Conservation (phyloP, 495 filamentous ascomycete species). For the Talaromyces proteolyticus region DNA sequence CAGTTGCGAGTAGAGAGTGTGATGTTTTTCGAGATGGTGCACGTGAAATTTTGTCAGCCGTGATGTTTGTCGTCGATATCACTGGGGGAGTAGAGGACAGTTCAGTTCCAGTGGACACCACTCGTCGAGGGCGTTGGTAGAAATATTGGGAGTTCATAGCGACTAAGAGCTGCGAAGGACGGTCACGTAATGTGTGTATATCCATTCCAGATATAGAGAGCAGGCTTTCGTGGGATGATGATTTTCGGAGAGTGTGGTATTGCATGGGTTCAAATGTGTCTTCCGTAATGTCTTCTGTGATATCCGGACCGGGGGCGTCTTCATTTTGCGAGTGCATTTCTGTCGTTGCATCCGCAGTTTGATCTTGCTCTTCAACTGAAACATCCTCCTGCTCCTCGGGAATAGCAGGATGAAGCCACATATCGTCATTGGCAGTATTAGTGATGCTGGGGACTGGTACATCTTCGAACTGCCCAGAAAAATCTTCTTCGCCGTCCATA, state of each 20-base stretch:
- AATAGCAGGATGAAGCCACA: slow-evolving; percentile 25
- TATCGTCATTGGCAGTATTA: slow-evolving; percentile 10
- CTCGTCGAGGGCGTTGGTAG: slow-evolving; percentile 25
- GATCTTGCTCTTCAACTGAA: not conserved
- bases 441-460: slow-evolving; percentile 6
- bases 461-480: slow-evolving; percentile 17
- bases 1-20: slow-evolving; percentile 31
- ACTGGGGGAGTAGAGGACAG: slow-evolving; percentile 34
- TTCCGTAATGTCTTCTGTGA: slow-evolving; percentile 17
- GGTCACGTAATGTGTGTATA: slow-evolving; percentile 37
- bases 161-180: slow-evolving; percentile 17
- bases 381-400: slow-evolving; percentile 36
- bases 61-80: slow-evolving; percentile 38
- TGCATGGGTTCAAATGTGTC: slow-evolving; percentile 11
- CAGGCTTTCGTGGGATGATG: slow-evolving; percentile 45
- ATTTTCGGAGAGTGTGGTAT: slow-evolving; percentile 24
- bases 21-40: slow-evolving; percentile 17
- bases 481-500: not conserved
- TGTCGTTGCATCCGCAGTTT: slow-evolving; percentile 7
- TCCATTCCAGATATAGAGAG: slow-evolving; percentile 47
- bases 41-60: slow-evolving; percentile 24
- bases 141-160: slow-evolving; percentile 18
- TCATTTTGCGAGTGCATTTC: slow-evolving; percentile 6
- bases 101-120: slow-evolving; percentile 27
- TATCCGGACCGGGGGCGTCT: slow-evolving; percentile 10